Conservation (phyloP, 73 alveolate species). For the Paramecium pentaurelia region DNA sequence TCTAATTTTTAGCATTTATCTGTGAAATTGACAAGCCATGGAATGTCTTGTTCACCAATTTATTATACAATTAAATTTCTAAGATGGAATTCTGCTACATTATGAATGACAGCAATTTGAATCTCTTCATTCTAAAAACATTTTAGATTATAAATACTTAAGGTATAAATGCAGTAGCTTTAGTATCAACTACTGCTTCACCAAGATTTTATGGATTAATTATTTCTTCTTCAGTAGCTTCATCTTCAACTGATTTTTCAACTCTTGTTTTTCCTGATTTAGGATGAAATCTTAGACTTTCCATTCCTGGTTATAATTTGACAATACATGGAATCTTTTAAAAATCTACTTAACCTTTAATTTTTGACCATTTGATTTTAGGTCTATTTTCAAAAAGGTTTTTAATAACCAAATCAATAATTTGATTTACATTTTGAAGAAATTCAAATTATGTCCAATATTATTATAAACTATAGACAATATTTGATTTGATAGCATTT, state of each 20-base stretch:
- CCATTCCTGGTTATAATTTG: background rate
- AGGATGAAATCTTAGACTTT: background rate
- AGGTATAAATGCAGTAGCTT: conserved; percentile 6
- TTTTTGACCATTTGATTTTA: background rate
- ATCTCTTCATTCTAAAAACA: conserved; percentile 19
- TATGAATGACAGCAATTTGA: background rate
- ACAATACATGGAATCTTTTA: conserved; percentile 3
- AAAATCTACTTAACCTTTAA: background rate
- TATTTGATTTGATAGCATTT: background rate
- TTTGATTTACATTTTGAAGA: background rate
- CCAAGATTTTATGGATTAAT: conserved; percentile 6
- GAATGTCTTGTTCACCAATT: conserved; percentile 1
- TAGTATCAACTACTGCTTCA: background rate
- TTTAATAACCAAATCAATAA: background rate
- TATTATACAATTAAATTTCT: background rate
- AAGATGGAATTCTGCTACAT: background rate
- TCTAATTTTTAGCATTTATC: background rate
- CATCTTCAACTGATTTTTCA: background rate
- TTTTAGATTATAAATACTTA: background rate
- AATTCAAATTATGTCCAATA: background rate
- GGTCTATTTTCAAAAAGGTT: background rate
- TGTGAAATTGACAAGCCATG: background rate
- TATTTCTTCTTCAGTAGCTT: conserved; percentile 9
- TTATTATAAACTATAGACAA: background rate
- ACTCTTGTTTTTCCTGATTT: conserved; percentile 7